phyloP scores from a whole-genome alignment of 2,329 filamentous ascomycete genomes.

The Aspergillus sp. region DNA sequence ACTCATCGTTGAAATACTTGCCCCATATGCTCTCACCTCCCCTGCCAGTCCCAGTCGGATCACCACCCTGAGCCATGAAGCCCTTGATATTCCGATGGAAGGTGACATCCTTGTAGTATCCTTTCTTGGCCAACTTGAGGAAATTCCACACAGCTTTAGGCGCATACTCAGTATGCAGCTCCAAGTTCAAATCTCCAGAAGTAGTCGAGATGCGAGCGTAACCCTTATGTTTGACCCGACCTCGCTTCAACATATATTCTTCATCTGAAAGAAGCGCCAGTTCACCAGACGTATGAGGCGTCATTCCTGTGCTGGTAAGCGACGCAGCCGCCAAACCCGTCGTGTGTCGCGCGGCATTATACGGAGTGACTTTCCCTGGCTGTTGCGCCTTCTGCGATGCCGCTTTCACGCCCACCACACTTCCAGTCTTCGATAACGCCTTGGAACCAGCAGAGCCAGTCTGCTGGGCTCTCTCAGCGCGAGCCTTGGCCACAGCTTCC shows the following conservation, averaged over 20 bases:
- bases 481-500: conserved; percentile 84
- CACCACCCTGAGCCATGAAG: conserved; percentile 97
- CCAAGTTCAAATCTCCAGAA: conserved; percentile 75
- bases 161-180: conserved; percentile 83
- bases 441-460: conserved; percentile 47
- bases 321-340: conserved; percentile 87
- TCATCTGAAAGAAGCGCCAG: conserved; percentile 83
- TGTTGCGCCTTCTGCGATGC: conserved; percentile 17
- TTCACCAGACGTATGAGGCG: conserved; percentile 82
- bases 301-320: conserved; percentile 90
- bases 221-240: conserved; percentile 79
- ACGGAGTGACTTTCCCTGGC: conserved; percentile 45
- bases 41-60: conserved; percentile 83
- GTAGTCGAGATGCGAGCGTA: conserved; percentile 88
- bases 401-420: conserved; percentile 4
- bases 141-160: conserved; percentile 98
- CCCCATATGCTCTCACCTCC: conserved; percentile 91
- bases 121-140: conserved; percentile 74
- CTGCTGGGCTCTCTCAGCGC: conserved; percentile 61
- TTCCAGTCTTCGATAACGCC: conserved; percentile 18
- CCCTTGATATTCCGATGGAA: conserved; percentile 93
- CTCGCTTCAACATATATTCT: conserved; percentile 92
- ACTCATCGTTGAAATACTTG: conserved; percentile 88
- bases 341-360: conserved; percentile 85
- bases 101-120: conserved; percentile 75